phyloP scores from a whole-genome alignment of 352 stramenopile species.

The Plasmopara muralis region DNA sequence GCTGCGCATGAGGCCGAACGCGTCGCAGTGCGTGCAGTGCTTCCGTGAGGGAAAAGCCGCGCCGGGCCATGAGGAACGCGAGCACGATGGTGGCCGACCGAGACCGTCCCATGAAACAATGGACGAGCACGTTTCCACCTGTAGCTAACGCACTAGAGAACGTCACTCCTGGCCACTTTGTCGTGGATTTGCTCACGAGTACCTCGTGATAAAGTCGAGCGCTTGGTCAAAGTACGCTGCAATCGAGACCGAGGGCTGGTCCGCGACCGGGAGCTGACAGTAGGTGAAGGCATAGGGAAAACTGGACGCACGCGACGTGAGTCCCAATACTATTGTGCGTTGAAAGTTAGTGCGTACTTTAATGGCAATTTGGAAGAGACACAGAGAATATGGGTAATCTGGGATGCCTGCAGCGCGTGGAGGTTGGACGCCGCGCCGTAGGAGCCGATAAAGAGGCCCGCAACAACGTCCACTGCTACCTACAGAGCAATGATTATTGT shows the following conservation, averaged over 20 bases:
- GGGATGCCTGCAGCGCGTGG: constrained; percentile 23
- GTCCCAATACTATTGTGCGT: neutral
- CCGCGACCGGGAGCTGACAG: constrained; percentile 42
- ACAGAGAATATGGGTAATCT: constrained; percentile 59
- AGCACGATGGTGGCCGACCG: constrained; percentile 63
- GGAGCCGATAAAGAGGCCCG: constrained; percentile 60
- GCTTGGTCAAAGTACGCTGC: constrained; percentile 36
- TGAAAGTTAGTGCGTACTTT: constrained; percentile 19
- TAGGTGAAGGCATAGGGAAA: constrained; percentile 53
- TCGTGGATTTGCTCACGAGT: neutral
- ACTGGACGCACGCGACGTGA: constrained; percentile 4
- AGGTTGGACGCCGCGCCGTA: constrained; percentile 56
- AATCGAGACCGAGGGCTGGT: constrained; percentile 37
- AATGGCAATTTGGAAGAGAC: constrained; percentile 37
- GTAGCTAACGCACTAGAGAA: constrained; percentile 26
- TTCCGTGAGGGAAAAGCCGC: constrained; percentile 27
- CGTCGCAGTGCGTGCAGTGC: constrained; percentile 37
- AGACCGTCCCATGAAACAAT: constrained; percentile 69
- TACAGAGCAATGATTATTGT: constrained; percentile 1
- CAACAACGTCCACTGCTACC: constrained; percentile 18
- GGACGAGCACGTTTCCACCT: constrained; percentile 59
- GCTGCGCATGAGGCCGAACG: constrained; percentile 49
- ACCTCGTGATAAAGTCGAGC: constrained; percentile 61
- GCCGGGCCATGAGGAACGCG: constrained; percentile 48
- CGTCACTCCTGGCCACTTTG: neutral